Evolutionary conservation across 164 flowering plant species (phyloP).

Genomic region (Tinospora cordifolia): DNA sequence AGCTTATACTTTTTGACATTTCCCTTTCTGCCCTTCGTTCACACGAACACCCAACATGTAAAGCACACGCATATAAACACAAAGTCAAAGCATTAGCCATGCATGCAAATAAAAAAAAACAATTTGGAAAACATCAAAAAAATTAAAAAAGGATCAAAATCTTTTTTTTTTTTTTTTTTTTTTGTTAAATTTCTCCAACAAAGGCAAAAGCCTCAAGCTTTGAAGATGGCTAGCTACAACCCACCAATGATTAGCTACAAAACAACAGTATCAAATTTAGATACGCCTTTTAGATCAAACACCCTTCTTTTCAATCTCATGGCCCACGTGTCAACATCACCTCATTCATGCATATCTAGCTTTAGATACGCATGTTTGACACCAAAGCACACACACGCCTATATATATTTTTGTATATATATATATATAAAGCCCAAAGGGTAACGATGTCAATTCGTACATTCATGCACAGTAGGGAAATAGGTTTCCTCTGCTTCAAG

Average conservation of each 20-base stretch:
- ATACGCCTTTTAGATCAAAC: conserved; percentile 3
- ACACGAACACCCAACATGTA: neutral
- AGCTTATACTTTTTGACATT: neutral
- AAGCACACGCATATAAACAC: neutral
- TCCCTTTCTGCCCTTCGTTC: neutral
- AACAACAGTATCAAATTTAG: conserved; percentile 6
- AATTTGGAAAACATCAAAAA: neutral
- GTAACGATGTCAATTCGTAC: conserved; percentile 10
- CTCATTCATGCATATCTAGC: conserved; percentile 20
- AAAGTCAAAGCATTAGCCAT: conserved; percentile 2
- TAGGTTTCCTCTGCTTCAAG: no score
- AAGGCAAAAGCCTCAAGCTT: neutral
- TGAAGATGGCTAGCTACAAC: neutral
- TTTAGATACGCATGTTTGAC: conserved; percentile 27
- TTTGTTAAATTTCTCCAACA: no score
- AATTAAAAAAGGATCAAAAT: neutral
- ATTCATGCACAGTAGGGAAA: neutral
- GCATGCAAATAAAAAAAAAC: neutral
- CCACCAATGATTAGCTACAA: conserved; percentile 7
- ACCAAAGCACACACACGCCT: neutral
- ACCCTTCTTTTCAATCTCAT: neutral
- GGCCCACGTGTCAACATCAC: conserved; percentile 26
- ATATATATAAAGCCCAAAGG: neutral
- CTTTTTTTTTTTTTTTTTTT: no score
- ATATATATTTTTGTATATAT: no score